Base-by-base conservation (phyloP, 352 stramenopile species). In the Blastocystis sp. region DNA sequence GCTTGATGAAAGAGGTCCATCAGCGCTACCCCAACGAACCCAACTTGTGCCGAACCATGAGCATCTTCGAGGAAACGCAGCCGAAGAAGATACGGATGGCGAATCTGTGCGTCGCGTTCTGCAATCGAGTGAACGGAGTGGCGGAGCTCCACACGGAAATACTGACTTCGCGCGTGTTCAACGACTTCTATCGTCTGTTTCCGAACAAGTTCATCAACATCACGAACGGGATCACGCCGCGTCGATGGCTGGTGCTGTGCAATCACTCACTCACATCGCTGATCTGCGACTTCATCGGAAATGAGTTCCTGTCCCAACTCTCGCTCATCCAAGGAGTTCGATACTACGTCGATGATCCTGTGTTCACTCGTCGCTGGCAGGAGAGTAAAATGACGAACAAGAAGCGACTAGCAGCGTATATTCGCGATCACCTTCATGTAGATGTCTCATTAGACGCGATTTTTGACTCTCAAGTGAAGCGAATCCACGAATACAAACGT, bases 181-280 rank as follows among this genome's bases (percentile, higher is more conserved):
- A 66, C 34, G 70, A 91, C 54, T 92, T 92, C 87, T 50, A 91
- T 37, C 79, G 55, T 0, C 62, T 92, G 20, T 91, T 76, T 59
- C 90, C 90, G 45, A 79, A 90, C 18, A 92, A 92, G 63, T 92
- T 92, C 64, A 30, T 91, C 18, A 92, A 92, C 79, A 91, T 91
- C 30, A 92, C 90, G 20, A 92, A 92, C 75, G 90, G 90, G 16
- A 90, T 92, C 43, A 92, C 90, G 20, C 90, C 88, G 2, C 78
- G 90, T 34, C 47, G 90, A 55, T 91, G 90, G 90, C 73, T 91
- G 8, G 45, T 47, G 26, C 55, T 90, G 20, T 91, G 66, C 66
- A 91, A 91, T 81, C 90, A 90, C 20, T 79, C 34, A 16, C 82
- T 91, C 9, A 56, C 76, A 7, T 9, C 13, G 20, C 79, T 91